Conservation (phyloP, 2,329 filamentous ascomycete genomes). For the Exophiala sp. region DNA sequence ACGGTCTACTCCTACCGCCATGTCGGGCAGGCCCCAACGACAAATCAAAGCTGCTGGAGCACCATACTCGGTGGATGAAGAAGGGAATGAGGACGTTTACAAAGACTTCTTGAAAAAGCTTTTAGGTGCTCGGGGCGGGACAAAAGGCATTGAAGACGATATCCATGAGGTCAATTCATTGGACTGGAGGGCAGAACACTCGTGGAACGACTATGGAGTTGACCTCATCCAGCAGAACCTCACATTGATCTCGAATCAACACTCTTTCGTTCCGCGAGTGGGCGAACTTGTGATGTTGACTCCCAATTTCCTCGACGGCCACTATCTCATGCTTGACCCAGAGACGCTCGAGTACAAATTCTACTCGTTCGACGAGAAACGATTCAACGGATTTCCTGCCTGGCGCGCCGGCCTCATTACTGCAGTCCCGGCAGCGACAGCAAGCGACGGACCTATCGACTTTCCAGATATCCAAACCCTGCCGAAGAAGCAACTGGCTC, state of each 20-base stretch:
- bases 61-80: conserved; percentile 40
- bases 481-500: conserved; percentile 37
- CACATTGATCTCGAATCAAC: conserved; percentile 40
- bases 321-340: conserved; percentile 37
- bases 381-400: conserved; percentile 38
- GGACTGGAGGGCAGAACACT: conserved; percentile 54
- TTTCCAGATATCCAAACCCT: conserved; percentile 47
- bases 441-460: conserved; percentile 29
- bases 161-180: conserved; percentile 52
- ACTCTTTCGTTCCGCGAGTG: conserved; percentile 51
- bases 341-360: conserved; percentile 32
- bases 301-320: conserved; percentile 32
- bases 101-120: conserved; percentile 50
- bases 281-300: conserved; percentile 58
- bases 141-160: conserved; percentile 40
- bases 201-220: conserved; percentile 25
- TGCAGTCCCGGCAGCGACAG: conserved; percentile 45
- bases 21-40: conserved; percentile 22
- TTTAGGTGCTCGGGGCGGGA: conserved; percentile 30
- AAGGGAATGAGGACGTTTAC: conserved; percentile 55
- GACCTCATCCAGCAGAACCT: conserved; percentile 42
- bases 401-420: conserved; percentile 59
- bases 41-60: conserved; percentile 21
- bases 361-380: conserved; percentile 33
- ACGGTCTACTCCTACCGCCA: conserved; percentile 13